Conservation (phyloP, 495 filamentous ascomycete genomes). For the Choiromyces venosus region DNA sequence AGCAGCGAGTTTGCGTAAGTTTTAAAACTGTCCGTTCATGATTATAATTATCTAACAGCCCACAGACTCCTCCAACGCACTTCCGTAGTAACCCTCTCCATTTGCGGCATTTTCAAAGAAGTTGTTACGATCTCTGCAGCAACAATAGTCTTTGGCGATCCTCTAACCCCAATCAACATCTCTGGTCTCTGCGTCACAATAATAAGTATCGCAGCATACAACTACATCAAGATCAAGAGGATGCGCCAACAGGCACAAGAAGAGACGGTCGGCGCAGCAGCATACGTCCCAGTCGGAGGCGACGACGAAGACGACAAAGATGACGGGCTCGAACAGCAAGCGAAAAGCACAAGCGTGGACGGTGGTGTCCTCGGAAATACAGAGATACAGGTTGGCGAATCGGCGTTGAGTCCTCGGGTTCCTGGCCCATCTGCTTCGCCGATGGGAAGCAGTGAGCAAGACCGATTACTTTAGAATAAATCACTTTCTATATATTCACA, state of each 20-base stretch:
- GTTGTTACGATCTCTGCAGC: constrained; percentile 93
- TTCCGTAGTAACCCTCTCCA: constrained; percentile 89
- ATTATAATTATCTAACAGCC: background rate
- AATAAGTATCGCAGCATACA: constrained; percentile 77
- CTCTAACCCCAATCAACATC: constrained; percentile 81
- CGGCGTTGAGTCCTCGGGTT: background rate
- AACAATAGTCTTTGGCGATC: constrained; percentile 80
- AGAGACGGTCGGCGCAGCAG: constrained; percentile 11
- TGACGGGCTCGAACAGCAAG: constrained; percentile 2
- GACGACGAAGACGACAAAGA: constrained; percentile 27
- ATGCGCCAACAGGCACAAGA: constrained; percentile 68
- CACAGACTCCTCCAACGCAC: constrained; percentile 73
- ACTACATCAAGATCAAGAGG: constrained; percentile 85
- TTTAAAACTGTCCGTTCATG: background rate
- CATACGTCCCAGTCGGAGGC: constrained; percentile 28
- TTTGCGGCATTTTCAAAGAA: constrained; percentile 98
- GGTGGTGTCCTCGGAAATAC: background rate
- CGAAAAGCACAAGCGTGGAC: background rate
- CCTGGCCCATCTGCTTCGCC: background rate
- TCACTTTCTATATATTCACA: background rate
- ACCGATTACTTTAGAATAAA: background rate
- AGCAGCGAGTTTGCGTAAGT: constrained; percentile 76
- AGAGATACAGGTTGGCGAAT: constrained; percentile 1
- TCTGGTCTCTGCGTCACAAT: constrained; percentile 86
- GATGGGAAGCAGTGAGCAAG: background rate